phyloP scores from a whole-genome alignment of 306 rosid genomes.

The Cicer yamashitae region DNA sequence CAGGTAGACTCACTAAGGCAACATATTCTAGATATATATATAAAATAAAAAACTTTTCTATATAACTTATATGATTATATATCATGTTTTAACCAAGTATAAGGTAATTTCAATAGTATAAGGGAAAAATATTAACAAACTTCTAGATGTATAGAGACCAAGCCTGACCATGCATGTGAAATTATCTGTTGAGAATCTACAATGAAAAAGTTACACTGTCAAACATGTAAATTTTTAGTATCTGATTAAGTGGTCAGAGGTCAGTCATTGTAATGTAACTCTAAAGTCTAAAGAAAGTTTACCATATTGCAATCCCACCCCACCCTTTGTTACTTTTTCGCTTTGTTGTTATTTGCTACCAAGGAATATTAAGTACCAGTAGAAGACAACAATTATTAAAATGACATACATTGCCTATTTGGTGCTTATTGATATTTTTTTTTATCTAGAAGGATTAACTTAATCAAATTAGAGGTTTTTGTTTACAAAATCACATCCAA shows the following conservation, averaged over 20 bases:
- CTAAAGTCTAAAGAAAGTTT: conserved; percentile 21
- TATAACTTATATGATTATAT: conserved; percentile 7
- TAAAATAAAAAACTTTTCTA: conserved; percentile 16
- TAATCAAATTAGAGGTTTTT: conserved; percentile 29
- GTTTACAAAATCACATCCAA: conserved; percentile 31
- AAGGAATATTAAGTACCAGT: conserved; percentile 14
- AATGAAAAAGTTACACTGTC: conserved; percentile 37
- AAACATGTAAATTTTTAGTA: conserved; percentile 16
- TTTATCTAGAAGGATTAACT: conserved; percentile 18
- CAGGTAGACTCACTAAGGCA: conserved; percentile 15
- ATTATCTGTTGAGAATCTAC: conserved; percentile 79
- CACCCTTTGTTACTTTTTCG: neutral
- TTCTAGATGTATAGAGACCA: conserved; percentile 79
- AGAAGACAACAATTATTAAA: conserved; percentile 27
- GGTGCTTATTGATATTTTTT: neutral
- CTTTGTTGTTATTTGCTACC: conserved; percentile 9
- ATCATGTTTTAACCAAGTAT: conserved; percentile 15
- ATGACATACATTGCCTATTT: conserved; percentile 33
- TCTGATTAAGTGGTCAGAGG: conserved; percentile 15
- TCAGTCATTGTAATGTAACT: conserved; percentile 13
- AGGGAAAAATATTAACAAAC: conserved; percentile 47
- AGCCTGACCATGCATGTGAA: conserved; percentile 86
- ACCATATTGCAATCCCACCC: conserved; percentile 29
- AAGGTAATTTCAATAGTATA: conserved; percentile 30
- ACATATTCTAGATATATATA: conserved; percentile 10